These are phyloP conservation scores for Pyricularia sp. DNA, from an alignment of 2,329 filamentous ascomycete species.

Conservation along the genomic window DNA sequence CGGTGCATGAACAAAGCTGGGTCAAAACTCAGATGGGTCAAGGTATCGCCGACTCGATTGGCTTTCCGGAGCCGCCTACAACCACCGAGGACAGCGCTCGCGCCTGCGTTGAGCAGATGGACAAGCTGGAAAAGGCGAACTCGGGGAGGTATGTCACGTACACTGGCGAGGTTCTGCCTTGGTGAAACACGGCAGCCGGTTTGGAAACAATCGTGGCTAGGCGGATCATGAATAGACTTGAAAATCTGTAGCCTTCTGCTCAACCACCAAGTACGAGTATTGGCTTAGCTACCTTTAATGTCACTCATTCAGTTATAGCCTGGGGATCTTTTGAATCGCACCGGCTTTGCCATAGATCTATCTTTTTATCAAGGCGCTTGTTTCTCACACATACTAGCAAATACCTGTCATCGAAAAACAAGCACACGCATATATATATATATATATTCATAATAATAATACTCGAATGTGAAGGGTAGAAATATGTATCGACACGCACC, in stretches of 20 bases:
- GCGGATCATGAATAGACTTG: no score
- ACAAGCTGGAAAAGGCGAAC: constrained; percentile 6
- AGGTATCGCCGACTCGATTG: constrained; percentile 15
- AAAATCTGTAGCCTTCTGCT: no score
- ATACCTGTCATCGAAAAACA: not conserved
- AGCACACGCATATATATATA: no score
- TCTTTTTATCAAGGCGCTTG: no score
- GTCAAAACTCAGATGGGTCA: constrained; percentile 18
- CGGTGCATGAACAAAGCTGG: constrained; percentile 10
- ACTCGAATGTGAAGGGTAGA: not conserved
- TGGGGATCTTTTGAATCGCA: no score
- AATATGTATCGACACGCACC: constrained; percentile 17
- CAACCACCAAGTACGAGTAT: no score
- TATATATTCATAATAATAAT: no score
- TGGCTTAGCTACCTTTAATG: no score
- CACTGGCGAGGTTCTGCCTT: constrained; percentile 14
- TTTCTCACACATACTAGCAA: no score
- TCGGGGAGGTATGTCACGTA: constrained; percentile 12
- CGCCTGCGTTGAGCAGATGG: constrained; percentile 13
- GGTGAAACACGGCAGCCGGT: constrained; percentile 10
- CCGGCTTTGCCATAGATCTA: no score
- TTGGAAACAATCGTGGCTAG: not conserved
- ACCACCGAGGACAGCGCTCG: constrained; percentile 13
- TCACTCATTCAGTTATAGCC: no score
- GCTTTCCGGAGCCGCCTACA: constrained; percentile 14